These are phyloP conservation scores for Knoxia roxburghii DNA, from an alignment of 257 asterid genomes.

Conservation along the genomic window DNA sequence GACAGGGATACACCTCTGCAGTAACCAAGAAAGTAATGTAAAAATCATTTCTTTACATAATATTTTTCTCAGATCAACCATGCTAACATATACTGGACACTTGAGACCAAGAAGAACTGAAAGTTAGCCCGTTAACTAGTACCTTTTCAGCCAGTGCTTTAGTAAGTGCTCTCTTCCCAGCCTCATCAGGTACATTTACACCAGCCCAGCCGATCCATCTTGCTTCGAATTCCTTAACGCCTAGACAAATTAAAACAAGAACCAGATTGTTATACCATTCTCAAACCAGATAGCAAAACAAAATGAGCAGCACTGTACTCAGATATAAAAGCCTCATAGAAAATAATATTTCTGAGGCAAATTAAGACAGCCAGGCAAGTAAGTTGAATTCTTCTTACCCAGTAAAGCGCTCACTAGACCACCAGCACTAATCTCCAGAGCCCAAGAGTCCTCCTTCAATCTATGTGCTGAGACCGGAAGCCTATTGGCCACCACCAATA, in stretches of 20 bases:
- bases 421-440: conserved; percentile 95
- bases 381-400: conserved; percentile 50
- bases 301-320: background rate
- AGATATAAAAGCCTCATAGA: background rate
- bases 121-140: conserved; percentile 10
- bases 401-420: conserved; percentile 96
- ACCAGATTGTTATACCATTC: conserved; percentile 14
- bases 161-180: conserved; percentile 74
- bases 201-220: conserved; percentile 99
- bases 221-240: conserved; percentile 87
- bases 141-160: conserved; percentile 88
- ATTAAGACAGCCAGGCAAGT: conserved; percentile 5
- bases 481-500: conserved; percentile 93
- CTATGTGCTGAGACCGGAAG: conserved; percentile 96
- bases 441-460: conserved; percentile 88
- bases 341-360: background rate
- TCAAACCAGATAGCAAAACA: background rate
- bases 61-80: background rate
- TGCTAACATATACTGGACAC: background rate
- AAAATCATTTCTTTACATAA: background rate
- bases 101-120: background rate
- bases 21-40: conserved; percentile 4
- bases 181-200: conserved; percentile 87
- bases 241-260: conserved; percentile 29
- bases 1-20: conserved; percentile 89